Conservation (phyloP, 192 early-diverging fungal species). For the Linderina pennispora region DNA sequence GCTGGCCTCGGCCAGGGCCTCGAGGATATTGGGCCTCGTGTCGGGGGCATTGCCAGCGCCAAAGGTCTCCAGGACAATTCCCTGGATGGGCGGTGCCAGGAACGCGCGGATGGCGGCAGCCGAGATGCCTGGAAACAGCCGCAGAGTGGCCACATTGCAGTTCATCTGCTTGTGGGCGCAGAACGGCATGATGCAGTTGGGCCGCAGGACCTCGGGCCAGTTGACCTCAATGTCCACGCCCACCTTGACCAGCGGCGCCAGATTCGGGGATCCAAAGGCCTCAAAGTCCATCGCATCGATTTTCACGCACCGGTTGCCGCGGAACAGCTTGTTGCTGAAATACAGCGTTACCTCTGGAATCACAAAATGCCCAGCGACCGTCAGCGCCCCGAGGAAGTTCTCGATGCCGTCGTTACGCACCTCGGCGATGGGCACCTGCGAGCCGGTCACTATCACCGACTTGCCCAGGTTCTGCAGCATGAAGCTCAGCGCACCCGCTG, state of each 20-base stretch:
- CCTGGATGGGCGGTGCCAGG: conserved; percentile 75
- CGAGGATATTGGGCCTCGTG: conserved; percentile 79
- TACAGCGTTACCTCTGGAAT: conserved; percentile 94
- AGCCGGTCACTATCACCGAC: conserved; percentile 95
- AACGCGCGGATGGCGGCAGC: conserved; percentile 82
- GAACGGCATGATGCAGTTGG: conserved; percentile 80
- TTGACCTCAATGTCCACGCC: conserved; percentile 95
- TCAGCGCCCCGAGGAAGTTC: conserved; percentile 91
- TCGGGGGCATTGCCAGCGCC: conserved; percentile 96
- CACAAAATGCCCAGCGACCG: conserved; percentile 96
- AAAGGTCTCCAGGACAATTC: conserved; percentile 93
- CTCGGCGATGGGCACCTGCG: conserved; percentile 96
- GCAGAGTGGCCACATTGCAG: conserved; percentile 77
- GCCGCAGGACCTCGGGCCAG: conserved; percentile 82
- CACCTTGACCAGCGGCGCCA: conserved; percentile 84
- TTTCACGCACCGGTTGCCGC: conserved; percentile 84
- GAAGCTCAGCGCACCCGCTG: conserved; percentile 85
- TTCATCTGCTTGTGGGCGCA: conserved; percentile 80
- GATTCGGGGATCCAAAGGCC: conserved; percentile 83
- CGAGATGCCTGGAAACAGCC: conserved; percentile 93
- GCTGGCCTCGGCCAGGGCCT: conserved; percentile 76
- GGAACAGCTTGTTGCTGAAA: conserved; percentile 89
- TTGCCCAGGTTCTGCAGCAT: conserved; percentile 97
- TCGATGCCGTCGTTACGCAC: conserved; percentile 97
- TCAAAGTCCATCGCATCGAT: conserved; percentile 75